Percentiles rank a stretch among this genome's conserved stretches.
These are phyloP conservation scores for Metschnikowia borealis DNA, from an alignment of 805 yeast species.

Conservation along the genomic window DNA sequence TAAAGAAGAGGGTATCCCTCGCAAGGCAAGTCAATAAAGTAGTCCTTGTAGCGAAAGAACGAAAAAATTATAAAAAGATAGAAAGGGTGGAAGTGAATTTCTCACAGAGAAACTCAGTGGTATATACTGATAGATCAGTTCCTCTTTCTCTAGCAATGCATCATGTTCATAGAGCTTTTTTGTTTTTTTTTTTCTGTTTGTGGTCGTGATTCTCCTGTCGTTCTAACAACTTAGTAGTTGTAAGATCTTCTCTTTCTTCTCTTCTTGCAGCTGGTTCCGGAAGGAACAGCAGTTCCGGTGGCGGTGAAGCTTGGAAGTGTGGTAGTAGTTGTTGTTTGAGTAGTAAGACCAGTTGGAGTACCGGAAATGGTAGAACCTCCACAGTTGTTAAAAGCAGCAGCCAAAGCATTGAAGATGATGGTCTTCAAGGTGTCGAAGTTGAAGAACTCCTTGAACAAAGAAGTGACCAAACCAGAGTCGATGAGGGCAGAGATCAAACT, in stretches of 20 bases:
- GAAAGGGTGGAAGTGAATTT: not conserved
- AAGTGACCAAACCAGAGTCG: constrained; percentile 37
- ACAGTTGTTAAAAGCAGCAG: constrained; percentile 40
- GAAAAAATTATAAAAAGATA: not conserved
- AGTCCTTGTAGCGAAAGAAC: not conserved
- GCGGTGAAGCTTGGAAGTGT: constrained; percentile 20
- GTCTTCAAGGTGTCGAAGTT: constrained; percentile 35
- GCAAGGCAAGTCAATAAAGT: not conserved
- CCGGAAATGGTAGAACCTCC: constrained; percentile 25
- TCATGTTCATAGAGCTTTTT: not conserved
- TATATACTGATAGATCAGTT: not conserved
- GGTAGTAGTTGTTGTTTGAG: constrained; percentile 24
- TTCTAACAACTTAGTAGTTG: constrained; percentile 14
- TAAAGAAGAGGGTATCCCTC: not conserved
- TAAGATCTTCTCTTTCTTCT: constrained; percentile 28
- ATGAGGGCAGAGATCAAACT: constrained; percentile 27
- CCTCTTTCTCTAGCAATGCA: constrained; percentile 1
- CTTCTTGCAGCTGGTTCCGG: constrained; percentile 18
- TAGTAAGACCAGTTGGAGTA: constrained; percentile 18
- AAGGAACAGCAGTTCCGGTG: constrained; percentile 19
- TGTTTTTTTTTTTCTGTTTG: not conserved
- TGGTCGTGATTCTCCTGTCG: not conserved
- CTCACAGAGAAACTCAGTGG: constrained; percentile 4
- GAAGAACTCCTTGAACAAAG: constrained; percentile 36
- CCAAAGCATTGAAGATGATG: constrained; percentile 40